These are phyloP conservation scores for Phytophthora idaei DNA, from an alignment of 352 stramenopile genomes.

Conservation along the genomic window DNA sequence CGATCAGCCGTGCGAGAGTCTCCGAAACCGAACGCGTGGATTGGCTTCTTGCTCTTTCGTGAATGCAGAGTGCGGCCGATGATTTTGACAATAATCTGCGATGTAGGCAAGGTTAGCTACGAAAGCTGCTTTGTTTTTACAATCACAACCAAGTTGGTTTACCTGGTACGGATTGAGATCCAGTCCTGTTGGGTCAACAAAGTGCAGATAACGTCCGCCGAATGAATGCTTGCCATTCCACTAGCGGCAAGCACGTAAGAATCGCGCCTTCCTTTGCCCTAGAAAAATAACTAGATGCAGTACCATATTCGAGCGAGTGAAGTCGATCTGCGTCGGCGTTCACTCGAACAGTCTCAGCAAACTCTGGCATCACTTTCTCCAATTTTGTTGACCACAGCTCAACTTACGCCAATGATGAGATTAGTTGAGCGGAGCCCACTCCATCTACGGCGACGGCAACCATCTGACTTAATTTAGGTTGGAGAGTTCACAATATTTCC, in stretches of 20 bases:
- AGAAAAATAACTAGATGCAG: constrained; percentile 1
- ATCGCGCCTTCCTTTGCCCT: not conserved
- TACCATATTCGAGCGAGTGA: constrained; percentile 79
- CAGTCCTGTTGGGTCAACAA: constrained; percentile 56
- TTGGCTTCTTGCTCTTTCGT: constrained; percentile 76
- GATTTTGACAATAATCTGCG: constrained; percentile 70
- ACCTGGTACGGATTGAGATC: constrained; percentile 75
- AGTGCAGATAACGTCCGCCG: constrained; percentile 63
- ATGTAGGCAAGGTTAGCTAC: not conserved
- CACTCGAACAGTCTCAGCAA: constrained; percentile 14
- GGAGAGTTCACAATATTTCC: no score
- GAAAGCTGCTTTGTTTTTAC: not conserved
- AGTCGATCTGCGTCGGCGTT: constrained; percentile 60
- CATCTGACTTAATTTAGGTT: not conserved
- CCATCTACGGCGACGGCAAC: constrained; percentile 22
- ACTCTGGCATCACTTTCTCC: not conserved
- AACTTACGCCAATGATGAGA: constrained; percentile 70
- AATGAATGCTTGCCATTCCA: constrained; percentile 76
- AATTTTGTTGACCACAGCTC: not conserved
- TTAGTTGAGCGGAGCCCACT: constrained; percentile 70
- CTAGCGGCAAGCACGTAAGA: constrained; percentile 29
- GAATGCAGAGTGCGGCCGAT: constrained; percentile 67
- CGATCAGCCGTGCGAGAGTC: constrained; percentile 60
- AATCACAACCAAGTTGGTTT: not conserved
- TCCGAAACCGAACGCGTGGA: constrained; percentile 80